phyloP scores from a whole-genome alignment of 257 asterid species.

The Leptodermis oblonga region DNA sequence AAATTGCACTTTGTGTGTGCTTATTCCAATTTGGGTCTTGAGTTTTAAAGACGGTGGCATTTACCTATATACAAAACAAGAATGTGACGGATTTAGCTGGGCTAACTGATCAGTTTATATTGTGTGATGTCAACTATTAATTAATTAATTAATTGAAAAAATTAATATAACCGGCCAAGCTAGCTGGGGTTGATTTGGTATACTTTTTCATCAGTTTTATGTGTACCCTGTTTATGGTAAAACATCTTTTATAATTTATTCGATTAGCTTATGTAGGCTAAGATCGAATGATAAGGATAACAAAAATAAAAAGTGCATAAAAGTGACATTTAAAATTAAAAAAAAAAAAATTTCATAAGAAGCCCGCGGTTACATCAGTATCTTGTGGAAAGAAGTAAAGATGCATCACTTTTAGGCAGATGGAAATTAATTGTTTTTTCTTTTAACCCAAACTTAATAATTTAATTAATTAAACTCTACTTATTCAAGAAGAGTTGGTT shows the following conservation, averaged over 20 bases:
- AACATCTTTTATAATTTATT: background rate
- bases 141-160: background rate
- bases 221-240: background rate
- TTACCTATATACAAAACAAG: constrained; percentile 10
- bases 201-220: background rate
- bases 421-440: background rate
- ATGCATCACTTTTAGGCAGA: background rate
- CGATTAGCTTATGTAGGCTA: background rate
- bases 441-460: background rate
- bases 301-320: background rate
- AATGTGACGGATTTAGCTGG: constrained; percentile 21
- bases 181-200: background rate
- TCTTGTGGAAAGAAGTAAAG: background rate
- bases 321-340: background rate
- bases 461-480: background rate
- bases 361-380: background rate
- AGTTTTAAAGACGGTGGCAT: background rate
- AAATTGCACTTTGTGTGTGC: no score
- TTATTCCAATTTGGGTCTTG: no score
- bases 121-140: background rate
- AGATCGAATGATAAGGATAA: background rate
- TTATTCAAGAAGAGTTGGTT: background rate
- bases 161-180: constrained; percentile 9
- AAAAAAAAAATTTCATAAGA: no score
- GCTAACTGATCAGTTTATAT: constrained; percentile 7